These are phyloP conservation scores for Volvariella volvacea DNA, from an alignment of 1,284 basidiomycete genomes.

Conservation along the genomic window DNA sequence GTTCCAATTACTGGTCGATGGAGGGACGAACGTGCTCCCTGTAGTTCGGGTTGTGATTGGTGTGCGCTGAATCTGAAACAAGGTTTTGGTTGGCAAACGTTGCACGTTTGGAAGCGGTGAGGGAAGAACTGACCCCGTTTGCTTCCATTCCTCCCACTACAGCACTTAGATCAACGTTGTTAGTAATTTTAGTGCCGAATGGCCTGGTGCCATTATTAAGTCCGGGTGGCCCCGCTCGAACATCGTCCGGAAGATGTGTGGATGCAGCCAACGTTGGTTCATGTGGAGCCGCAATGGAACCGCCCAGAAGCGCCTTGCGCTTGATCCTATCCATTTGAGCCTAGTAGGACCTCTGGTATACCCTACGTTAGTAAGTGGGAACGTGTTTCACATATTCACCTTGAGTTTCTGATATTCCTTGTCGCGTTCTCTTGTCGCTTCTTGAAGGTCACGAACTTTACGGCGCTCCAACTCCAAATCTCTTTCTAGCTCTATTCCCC, in stretches of 20 bases:
- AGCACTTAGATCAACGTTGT: conserved; percentile 40
- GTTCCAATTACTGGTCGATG: conserved; percentile 5
- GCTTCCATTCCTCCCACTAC: conserved; percentile 68
- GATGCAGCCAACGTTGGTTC: conserved; percentile 4
- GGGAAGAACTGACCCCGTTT: conserved; percentile 40
- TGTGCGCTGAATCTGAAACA: conserved; percentile 61
- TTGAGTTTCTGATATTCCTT: conserved; percentile 85
- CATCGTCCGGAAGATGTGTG: conserved; percentile 15
- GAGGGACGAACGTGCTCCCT: conserved; percentile 5
- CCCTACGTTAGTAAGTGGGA: background rate
- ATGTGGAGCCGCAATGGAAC: conserved; percentile 12
- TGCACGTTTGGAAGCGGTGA: background rate
- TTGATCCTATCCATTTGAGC: conserved; percentile 70
- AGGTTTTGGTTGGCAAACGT: background rate
- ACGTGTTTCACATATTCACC: conserved; percentile 27
- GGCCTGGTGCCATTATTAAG: conserved; percentile 5
- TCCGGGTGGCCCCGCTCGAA: conserved; percentile 3
- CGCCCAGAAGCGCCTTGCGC: conserved; percentile 61
- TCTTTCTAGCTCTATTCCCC: conserved; percentile 55
- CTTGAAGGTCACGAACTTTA: conserved; percentile 66
- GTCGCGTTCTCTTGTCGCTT: conserved; percentile 66
- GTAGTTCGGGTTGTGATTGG: conserved; percentile 51
- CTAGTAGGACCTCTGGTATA: conserved; percentile 28
- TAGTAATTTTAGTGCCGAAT: conserved; percentile 6
- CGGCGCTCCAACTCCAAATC: conserved; percentile 75